Evolutionary conservation across 2,329 filamentous ascomycete species (phyloP).

Genomic region (Curvularia sp.): DNA sequence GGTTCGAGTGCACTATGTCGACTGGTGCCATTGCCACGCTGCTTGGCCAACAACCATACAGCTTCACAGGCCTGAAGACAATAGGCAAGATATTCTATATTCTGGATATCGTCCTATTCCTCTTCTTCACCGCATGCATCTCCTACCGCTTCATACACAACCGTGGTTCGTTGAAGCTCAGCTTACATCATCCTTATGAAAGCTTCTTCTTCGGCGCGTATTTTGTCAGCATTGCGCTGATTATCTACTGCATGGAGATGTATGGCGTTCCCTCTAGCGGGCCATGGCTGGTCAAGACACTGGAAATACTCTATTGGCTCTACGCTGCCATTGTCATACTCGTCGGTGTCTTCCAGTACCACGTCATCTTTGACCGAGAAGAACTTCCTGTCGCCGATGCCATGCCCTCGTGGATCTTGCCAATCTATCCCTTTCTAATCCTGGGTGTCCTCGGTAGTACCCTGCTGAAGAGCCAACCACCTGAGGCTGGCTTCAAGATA

Average conservation of each 20-base stretch:
- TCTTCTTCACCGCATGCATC: constrained; percentile 64
- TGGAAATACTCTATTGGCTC: constrained; percentile 73
- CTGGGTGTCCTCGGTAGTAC: constrained; percentile 49
- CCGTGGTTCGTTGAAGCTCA: constrained; percentile 60
- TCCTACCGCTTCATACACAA: constrained; percentile 63
- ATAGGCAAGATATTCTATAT: constrained; percentile 73
- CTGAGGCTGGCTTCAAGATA: constrained; percentile 29
- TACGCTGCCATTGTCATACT: constrained; percentile 61
- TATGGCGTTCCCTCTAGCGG: constrained; percentile 69
- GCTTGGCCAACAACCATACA: constrained; percentile 62
- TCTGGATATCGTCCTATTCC: constrained; percentile 70
- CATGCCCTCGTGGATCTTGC: constrained; percentile 51
- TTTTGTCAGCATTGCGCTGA: constrained; percentile 66
- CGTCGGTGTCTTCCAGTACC: constrained; percentile 90
- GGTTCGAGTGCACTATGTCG: constrained; percentile 78
- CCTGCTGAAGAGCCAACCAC: constrained; percentile 47
- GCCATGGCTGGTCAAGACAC: constrained; percentile 62
- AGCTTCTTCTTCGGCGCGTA: constrained; percentile 76
- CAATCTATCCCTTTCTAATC: constrained; percentile 46
- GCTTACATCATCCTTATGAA: constrained; percentile 69
- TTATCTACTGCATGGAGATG: constrained; percentile 53
- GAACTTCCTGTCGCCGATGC: constrained; percentile 50
- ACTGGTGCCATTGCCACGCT: constrained; percentile 73
- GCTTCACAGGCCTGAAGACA: constrained; percentile 68
- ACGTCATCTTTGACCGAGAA: constrained; percentile 94